Percentiles rank a stretch among this genome's conserved stretches.
Evolutionary conservation across 2,329 filamentous ascomycete genomes (phyloP).

Genomic region (Rutstroemia sydowiana): DNA sequence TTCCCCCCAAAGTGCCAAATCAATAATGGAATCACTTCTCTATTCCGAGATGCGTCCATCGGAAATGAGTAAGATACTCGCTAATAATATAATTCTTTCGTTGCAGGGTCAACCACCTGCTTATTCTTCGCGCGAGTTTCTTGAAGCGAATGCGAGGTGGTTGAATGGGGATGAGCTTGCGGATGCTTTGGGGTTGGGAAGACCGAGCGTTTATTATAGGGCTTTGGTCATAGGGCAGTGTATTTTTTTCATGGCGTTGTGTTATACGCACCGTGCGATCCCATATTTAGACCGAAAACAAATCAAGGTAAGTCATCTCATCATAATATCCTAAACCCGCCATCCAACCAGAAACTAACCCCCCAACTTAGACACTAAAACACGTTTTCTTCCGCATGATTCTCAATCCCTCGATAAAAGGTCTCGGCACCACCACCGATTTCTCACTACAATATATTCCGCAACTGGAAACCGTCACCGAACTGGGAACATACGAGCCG

Average conservation of each 20-base stretch:
- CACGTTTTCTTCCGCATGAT: slow-evolving; percentile 50
- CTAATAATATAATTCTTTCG: slow-evolving; percentile 67
- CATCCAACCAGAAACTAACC: slow-evolving; percentile 47
- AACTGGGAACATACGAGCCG: slow-evolving; percentile 27
- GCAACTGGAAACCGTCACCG: slow-evolving; percentile 37
- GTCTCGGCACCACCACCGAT: slow-evolving; percentile 52
- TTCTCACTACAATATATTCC: slow-evolving; percentile 71
- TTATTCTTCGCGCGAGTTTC: slow-evolving; percentile 57
- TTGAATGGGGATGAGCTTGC: slow-evolving; percentile 60
- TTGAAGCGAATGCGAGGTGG: slow-evolving; percentile 61
- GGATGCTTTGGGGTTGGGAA: slow-evolving; percentile 41
- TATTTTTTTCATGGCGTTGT: slow-evolving; percentile 26
- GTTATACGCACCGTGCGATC: slow-evolving; percentile 42
- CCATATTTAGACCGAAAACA: slow-evolving; percentile 30
- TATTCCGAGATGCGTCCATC: slow-evolving; percentile 60
- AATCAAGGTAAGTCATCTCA: too few relatives aligned
- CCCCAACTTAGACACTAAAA: slow-evolving; percentile 25
- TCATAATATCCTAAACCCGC: too few relatives aligned
- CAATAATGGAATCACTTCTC: slow-evolving; percentile 61
- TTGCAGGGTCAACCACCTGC: slow-evolving; percentile 60
- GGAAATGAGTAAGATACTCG: slow-evolving; percentile 53
- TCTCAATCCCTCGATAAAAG: slow-evolving; percentile 46
- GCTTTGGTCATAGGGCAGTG: slow-evolving; percentile 24
- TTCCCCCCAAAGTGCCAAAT: slow-evolving; percentile 46
- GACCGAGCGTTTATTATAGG: slow-evolving; percentile 22